phyloP scores from a whole-genome alignment of 164 flowering plant species.

The Kalanchoe fedtschenkoi region DNA sequence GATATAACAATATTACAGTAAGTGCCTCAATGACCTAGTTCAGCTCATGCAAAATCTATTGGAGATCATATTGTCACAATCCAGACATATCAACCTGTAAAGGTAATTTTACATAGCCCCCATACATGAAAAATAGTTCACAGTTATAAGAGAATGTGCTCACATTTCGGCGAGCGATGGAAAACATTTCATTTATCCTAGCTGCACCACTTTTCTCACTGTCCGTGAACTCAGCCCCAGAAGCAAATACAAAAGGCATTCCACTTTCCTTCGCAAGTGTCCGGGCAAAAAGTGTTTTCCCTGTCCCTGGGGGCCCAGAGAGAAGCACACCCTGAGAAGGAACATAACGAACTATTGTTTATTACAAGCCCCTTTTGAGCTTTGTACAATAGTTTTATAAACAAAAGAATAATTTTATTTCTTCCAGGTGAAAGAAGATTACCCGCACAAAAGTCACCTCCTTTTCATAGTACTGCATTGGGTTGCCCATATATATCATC shows the following conservation, averaged over 20 bases:
- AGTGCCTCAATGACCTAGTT: too few relatives aligned
- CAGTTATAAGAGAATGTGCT: conserved; percentile 10
- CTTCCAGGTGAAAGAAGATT: conserved; percentile 15
- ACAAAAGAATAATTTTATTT: neutral
- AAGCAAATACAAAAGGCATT: conserved; percentile 91
- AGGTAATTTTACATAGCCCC: neutral
- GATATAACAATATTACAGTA: too few relatives aligned
- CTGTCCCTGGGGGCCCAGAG: conserved; percentile 98
- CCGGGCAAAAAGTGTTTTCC: conserved; percentile 95
- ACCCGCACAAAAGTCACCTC: conserved; percentile 87
- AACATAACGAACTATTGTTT: neutral
- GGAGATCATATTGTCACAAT: too few relatives aligned
- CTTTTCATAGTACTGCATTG: conserved; percentile 82
- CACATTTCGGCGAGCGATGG: conserved; percentile 90
- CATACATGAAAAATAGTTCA: neutral
- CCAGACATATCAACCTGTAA: neutral
- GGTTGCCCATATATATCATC: conserved; percentile 93
- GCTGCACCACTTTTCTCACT: conserved; percentile 91
- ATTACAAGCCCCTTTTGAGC: too few relatives aligned
- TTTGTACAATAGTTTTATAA: too few relatives aligned
- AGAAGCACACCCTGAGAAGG: conserved; percentile 82
- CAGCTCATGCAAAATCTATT: too few relatives aligned
- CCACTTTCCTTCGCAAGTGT: conserved; percentile 96
- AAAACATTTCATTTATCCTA: conserved; percentile 82
- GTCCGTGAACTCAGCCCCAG: conserved; percentile 96